These are phyloP conservation scores for Stephanodiscus triporus DNA, from an alignment of 108 stramenopile species.

Conservation along the genomic window DNA sequence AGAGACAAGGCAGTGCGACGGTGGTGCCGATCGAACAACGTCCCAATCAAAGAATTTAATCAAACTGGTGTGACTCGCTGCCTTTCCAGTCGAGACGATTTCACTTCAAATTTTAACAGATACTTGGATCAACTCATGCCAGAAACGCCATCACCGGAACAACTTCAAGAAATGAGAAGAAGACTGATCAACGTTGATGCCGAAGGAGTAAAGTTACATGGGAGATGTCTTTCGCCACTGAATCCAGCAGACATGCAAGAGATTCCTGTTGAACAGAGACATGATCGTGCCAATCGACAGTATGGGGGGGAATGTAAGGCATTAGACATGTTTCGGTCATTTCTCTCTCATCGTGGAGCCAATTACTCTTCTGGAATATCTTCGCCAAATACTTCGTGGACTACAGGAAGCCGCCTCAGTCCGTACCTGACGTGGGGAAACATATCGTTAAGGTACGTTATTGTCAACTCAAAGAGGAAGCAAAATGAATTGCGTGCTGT, in stretches of 20 bases:
- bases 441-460: constrained; percentile 59
- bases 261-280: constrained; percentile 53
- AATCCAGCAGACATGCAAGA: constrained; percentile 48
- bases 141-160: constrained; percentile 35
- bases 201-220: constrained; percentile 36
- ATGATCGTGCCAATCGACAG: constrained; percentile 59
- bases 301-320: constrained; percentile 66
- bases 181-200: constrained; percentile 17
- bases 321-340: constrained; percentile 54
- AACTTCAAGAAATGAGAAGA: constrained; percentile 22
- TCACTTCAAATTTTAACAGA: constrained; percentile 44
- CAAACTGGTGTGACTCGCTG: constrained; percentile 73
- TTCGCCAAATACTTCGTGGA: constrained; percentile 71
- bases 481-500: constrained; percentile 49
- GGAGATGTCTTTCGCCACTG: constrained; percentile 25
- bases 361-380: constrained; percentile 67
- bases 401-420: constrained; percentile 66
- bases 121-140: constrained; percentile 53
- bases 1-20: constrained; percentile 64
- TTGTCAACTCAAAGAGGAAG: constrained; percentile 35
- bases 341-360: constrained; percentile 56
- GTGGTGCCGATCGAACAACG: constrained; percentile 56
- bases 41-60: constrained; percentile 59
- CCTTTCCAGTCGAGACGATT: constrained; percentile 63
- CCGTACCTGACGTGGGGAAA: constrained; percentile 73